Evolutionary conservation across 352 stramenopile species (phyloP).

Genomic region (Pythium dissotocum): DNA sequence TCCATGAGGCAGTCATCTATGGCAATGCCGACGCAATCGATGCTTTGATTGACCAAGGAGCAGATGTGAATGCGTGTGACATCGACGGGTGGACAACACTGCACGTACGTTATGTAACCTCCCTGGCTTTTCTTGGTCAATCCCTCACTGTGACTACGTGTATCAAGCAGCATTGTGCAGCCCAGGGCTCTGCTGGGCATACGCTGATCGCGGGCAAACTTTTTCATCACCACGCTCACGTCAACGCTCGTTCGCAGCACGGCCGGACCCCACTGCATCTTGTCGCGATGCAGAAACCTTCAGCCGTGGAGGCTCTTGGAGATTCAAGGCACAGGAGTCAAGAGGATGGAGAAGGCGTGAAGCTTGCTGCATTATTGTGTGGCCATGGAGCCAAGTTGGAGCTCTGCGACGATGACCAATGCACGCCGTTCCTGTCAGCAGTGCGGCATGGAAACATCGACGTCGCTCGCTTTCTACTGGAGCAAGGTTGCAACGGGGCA

Average conservation of each 20-base stretch:
- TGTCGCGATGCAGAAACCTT: conserved; percentile 21
- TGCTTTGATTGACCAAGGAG: conserved; percentile 43
- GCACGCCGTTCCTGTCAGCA: conserved; percentile 47
- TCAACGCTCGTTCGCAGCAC: conserved; percentile 51
- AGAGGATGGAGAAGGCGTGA: neutral
- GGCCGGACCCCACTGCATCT: conserved; percentile 58
- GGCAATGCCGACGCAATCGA: conserved; percentile 40
- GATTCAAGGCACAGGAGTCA: neutral
- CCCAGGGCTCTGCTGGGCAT: conserved; percentile 33
- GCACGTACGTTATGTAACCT: conserved; percentile 38
- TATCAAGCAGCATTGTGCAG: conserved; percentile 47
- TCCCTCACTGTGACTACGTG: neutral
- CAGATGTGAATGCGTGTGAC: conserved; percentile 42
- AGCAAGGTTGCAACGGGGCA: conserved; percentile 31
- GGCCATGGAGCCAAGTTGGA: conserved; percentile 34
- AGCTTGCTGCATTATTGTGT: neutral
- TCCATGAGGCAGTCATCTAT: conserved; percentile 56
- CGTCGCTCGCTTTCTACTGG: conserved; percentile 35
- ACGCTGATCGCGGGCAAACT: conserved; percentile 42
- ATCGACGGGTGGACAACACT: conserved; percentile 60
- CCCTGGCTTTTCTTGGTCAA: neutral
- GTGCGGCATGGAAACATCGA: conserved; percentile 29
- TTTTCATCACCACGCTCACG: conserved; percentile 24
- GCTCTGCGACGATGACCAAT: conserved; percentile 35
- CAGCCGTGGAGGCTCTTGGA: neutral